phyloP scores from a whole-genome alignment of 1,284 basidiomycete species.

The Cutaneotrichosporon sp. region DNA sequence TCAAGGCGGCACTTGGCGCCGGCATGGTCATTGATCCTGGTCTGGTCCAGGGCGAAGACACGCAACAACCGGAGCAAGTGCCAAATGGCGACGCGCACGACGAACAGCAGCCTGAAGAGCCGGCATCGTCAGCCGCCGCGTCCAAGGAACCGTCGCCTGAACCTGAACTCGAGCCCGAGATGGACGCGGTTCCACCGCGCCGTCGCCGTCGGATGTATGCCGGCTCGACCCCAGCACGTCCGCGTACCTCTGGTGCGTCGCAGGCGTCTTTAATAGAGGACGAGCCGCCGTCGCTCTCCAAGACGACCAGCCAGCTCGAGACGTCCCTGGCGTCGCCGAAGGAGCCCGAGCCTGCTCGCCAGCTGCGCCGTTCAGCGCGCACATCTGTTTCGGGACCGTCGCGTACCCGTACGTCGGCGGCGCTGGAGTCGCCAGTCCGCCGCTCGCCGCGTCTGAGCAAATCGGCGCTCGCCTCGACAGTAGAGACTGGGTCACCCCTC shows the following conservation, averaged over 20 bases:
- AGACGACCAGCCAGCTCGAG: no score
- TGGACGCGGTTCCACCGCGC: neutral
- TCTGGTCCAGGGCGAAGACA: neutral
- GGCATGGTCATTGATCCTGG: slow-evolving; percentile 6
- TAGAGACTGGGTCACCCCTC: no score
- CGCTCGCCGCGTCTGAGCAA: neutral
- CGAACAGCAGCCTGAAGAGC: no score
- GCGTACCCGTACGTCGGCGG: neutral
- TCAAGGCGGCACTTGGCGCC: slow-evolving; percentile 6
- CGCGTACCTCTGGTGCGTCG: slow-evolving; percentile 1
- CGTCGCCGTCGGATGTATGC: slow-evolving; percentile 1
- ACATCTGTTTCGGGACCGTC: no score
- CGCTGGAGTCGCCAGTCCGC: neutral
- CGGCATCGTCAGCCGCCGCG: neutral
- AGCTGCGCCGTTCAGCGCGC: no score
- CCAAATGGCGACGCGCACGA: neutral
- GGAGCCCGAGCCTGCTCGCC: no score
- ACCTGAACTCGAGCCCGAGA: slow-evolving; percentile 1
- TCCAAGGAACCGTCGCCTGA: neutral
- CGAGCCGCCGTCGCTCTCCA: neutral
- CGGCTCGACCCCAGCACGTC: slow-evolving; percentile 6
- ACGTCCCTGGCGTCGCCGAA: no score
- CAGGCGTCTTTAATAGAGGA: neutral
- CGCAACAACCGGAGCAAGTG: neutral
- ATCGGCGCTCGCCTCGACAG: no score